phyloP scores from a whole-genome alignment of 371 early-diverging fungal genomes.

The Apophysomyces trapeziformis region DNA sequence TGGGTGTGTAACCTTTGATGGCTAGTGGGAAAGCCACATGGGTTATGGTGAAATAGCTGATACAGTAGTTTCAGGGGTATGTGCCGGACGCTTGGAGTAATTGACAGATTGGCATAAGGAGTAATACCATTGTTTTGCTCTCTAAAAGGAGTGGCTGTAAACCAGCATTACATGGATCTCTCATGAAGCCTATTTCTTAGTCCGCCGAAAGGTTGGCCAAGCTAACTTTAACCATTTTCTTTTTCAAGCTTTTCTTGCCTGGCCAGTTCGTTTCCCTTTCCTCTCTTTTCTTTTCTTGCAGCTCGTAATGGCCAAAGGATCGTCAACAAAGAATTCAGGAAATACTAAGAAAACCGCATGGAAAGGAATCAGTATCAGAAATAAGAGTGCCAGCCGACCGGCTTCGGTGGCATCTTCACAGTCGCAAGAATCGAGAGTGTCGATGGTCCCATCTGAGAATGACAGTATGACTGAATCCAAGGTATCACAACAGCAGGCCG shows the following conservation, averaged over 20 bases:
- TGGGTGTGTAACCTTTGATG: background rate
- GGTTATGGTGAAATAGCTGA: too few relatives aligned
- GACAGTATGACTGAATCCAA: conserved; percentile 7
- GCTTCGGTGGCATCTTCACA: conserved; percentile 15
- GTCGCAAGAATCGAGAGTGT: conserved; percentile 21
- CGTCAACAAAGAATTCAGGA: background rate
- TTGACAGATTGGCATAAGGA: background rate
- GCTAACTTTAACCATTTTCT: background rate
- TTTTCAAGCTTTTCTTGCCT: background rate
- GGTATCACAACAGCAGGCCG: background rate
- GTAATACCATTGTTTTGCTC: background rate
- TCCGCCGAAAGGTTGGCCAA: background rate
- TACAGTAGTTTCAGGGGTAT: too few relatives aligned
- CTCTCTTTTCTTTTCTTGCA: background rate
- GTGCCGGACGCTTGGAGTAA: too few relatives aligned
- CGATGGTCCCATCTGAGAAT: conserved; percentile 14
- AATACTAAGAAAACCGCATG: conserved; percentile 21
- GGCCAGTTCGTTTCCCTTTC: background rate
- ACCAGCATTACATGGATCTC: background rate
- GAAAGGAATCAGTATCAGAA: conserved; percentile 23
- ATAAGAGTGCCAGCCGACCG: conserved; percentile 19
- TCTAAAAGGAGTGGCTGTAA: background rate
- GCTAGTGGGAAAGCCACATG: background rate
- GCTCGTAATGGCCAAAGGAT: conserved; percentile 3
- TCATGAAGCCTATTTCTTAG: background rate